Conservation (phyloP, 2,329 filamentous ascomycete species). For the Apiospora aurea region DNA sequence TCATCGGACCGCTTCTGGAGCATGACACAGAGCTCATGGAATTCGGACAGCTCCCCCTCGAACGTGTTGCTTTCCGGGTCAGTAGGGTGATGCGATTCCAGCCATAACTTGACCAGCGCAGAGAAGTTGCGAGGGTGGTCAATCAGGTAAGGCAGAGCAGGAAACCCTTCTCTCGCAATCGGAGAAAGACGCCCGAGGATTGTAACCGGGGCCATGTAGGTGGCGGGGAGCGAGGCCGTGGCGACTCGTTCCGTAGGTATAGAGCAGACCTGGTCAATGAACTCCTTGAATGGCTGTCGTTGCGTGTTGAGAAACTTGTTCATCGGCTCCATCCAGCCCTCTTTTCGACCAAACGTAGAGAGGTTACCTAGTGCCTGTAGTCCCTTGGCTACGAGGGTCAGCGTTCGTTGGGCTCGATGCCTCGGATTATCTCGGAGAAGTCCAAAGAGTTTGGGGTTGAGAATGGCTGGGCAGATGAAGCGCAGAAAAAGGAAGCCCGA, state of each 20-base stretch:
- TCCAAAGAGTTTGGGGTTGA: conserved; percentile 94
- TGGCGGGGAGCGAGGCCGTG: conserved; percentile 73
- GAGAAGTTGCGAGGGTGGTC: conserved; percentile 88
- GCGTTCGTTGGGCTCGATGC: conserved; percentile 81
- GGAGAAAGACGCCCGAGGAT: conserved; percentile 84
- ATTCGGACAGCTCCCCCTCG: conserved; percentile 60
- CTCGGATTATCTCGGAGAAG: conserved; percentile 84
- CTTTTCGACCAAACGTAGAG: conserved; percentile 90
- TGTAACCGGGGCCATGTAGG: conserved; percentile 90
- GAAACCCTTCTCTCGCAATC: conserved; percentile 88
- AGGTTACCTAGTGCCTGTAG: conserved; percentile 91
- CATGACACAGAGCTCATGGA: conserved; percentile 57
- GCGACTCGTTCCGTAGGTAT: conserved; percentile 76
- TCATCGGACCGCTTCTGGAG: conserved; percentile 60
- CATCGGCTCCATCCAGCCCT: conserved; percentile 99
- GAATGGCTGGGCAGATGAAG: conserved; percentile 94
- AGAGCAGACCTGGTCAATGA: conserved; percentile 85
- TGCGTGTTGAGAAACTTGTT: conserved; percentile 83
- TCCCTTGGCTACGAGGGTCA: conserved; percentile 92
- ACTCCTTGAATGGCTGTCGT: conserved; percentile 82
- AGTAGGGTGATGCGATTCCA: conserved; percentile 58
- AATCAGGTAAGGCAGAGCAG: conserved; percentile 89
- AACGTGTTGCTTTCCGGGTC: conserved; percentile 46
- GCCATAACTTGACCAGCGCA: conserved; percentile 81
- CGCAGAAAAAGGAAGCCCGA: conserved; percentile 93